Evolutionary conservation across 495 filamentous ascomycete genomes (phyloP).

Genomic region (Xylaria bambusicola): DNA sequence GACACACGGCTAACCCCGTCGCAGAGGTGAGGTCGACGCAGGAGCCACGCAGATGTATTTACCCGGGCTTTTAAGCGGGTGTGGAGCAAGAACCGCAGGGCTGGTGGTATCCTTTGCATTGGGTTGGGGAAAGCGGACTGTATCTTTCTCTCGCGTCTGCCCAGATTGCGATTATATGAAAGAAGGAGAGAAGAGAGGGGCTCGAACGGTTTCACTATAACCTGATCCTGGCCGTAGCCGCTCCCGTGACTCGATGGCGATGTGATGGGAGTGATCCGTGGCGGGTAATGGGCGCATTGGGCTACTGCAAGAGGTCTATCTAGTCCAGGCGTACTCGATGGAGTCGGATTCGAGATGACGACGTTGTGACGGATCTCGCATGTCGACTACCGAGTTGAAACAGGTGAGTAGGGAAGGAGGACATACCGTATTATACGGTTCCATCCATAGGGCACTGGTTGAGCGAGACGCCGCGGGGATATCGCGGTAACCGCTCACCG

Average conservation of each 20-base stretch:
- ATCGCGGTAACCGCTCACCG: not conserved
- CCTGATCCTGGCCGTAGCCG: not conserved
- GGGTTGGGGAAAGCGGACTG: too few species aligned
- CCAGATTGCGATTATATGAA: conserved; percentile 1
- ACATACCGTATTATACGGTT: too few species aligned
- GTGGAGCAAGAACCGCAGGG: conserved; percentile 1
- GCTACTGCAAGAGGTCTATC: conserved; percentile 2
- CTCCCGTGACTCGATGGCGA: not conserved
- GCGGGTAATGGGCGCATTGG: not conserved
- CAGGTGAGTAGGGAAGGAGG: not conserved
- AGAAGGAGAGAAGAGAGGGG: conserved; percentile 1
- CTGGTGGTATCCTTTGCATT: not conserved
- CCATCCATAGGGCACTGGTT: too few species aligned
- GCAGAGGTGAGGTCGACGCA: not conserved
- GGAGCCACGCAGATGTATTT: not conserved
- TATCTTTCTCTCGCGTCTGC: too few species aligned
- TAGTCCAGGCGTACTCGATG: not conserved
- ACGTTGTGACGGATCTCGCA: conserved; percentile 3
- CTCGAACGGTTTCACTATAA: conserved; percentile 6
- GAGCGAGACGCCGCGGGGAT: not conserved
- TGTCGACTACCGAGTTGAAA: conserved; percentile 5
- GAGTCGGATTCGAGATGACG: not conserved
- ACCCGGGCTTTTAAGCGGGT: conserved; percentile 15
- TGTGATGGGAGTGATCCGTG: not conserved
- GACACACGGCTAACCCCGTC: conserved; percentile 8